Evolutionary conservation across 768 basidiomycete species (phyloP).

Genomic region (Tubosaeta brunneosetosa): DNA sequence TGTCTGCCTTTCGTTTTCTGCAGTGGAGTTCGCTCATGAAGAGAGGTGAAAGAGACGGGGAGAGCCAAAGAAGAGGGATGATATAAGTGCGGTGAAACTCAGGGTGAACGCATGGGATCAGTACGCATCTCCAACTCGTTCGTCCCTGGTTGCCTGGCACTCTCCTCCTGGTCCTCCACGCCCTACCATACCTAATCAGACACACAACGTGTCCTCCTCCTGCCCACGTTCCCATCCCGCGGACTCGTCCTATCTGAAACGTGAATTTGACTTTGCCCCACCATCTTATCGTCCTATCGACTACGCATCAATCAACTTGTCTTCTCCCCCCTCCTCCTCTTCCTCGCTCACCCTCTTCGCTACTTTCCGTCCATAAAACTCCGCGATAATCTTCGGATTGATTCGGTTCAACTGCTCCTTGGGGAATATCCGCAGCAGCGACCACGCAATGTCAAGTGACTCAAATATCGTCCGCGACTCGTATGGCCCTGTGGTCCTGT

Average conservation of each 20-base stretch:
- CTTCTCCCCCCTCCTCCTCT: conserved; percentile 31
- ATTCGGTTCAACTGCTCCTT: conserved; percentile 98
- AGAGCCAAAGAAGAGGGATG: conserved; percentile 7
- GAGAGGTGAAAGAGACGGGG: conserved; percentile 14
- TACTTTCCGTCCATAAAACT: conserved; percentile 86
- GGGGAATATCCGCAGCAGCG: conserved; percentile 94
- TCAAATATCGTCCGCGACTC: conserved; percentile 97
- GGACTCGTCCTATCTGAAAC: conserved; percentile 2
- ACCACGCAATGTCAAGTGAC: conserved; percentile 96
- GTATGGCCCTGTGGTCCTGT: conserved; percentile 61
- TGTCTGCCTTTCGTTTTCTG: conserved; percentile 66
- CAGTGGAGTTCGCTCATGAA: conserved; percentile 57
- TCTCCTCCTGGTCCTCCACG: conserved; percentile 26
- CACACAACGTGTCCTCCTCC: conserved; percentile 15
- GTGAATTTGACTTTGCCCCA: conserved; percentile 6
- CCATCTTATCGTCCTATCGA: conserved; percentile 23
- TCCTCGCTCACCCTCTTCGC: conserved; percentile 55
- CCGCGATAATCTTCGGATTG: conserved; percentile 91
- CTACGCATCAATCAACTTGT: conserved; percentile 67
- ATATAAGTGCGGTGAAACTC: conserved; percentile 36
- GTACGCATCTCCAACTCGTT: conserved; percentile 4
- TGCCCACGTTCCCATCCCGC: conserved; percentile 15
- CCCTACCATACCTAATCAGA: conserved; percentile 20
- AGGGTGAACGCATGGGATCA: conserved; percentile 30
- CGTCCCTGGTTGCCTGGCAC: conserved; percentile 29